Percentiles rank a stretch among this genome's conserved stretches.
These are phyloP conservation scores for Kurtzmaniella natalensis DNA, from an alignment of 1,139 yeast species.

Conservation along the genomic window DNA sequence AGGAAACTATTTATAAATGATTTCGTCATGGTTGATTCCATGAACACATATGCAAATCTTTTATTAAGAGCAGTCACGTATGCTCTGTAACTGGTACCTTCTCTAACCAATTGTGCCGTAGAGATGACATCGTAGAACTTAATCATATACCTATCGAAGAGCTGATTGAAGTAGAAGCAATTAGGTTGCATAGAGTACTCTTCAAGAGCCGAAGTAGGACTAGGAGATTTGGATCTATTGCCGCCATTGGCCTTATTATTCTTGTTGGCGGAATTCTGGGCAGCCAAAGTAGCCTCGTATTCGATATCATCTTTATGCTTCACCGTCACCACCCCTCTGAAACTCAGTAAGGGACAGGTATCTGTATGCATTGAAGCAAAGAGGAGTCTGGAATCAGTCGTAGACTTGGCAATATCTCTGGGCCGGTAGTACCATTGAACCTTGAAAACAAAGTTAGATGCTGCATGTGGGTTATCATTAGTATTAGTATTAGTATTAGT, in stretches of 20 bases:
- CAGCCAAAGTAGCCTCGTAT: constrained; percentile 23
- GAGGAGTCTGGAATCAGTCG: constrained; percentile 68
- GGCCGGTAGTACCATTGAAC: constrained; percentile 95
- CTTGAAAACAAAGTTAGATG: constrained; percentile 54
- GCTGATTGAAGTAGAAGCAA: constrained; percentile 77
- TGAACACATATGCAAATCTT: constrained; percentile 69
- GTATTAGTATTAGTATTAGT: too few species aligned
- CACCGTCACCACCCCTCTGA: constrained; percentile 73
- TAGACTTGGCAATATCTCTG: constrained; percentile 67
- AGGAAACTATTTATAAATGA: constrained; percentile 62
- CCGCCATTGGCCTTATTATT: constrained; percentile 3
- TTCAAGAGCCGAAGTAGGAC: constrained; percentile 29
- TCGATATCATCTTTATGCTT: constrained; percentile 63
- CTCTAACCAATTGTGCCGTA: constrained; percentile 43
- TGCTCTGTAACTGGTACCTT: constrained; percentile 50
- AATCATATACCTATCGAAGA: constrained; percentile 84
- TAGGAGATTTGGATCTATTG: constrained; percentile 17
- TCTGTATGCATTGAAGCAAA: constrained; percentile 88
- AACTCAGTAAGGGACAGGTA: constrained; percentile 70
- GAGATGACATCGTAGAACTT: constrained; percentile 69
- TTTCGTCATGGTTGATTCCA: constrained; percentile 67
- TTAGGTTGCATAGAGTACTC: constrained; percentile 56
- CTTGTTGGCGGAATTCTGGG: background rate
- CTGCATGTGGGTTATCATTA: constrained; percentile 21
- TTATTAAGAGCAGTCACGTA: constrained; percentile 62